Conservation (phyloP, 768 basidiomycete species). For the Psilocybe azurescens region DNA sequence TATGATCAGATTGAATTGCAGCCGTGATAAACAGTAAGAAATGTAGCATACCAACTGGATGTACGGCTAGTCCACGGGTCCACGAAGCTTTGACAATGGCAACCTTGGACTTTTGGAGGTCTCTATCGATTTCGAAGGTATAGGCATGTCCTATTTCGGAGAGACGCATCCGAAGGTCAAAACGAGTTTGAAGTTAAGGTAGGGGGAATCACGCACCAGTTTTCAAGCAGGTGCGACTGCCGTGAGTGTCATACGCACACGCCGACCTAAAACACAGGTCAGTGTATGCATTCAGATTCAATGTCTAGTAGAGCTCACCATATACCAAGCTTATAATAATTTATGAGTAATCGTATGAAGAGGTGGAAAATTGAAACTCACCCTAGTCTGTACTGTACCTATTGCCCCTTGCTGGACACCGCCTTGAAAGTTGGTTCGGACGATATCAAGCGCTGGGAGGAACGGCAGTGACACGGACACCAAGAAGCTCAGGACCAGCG, state of each 20-base stretch:
- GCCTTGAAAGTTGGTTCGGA: conserved; percentile 55
- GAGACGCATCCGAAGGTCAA: too few relatives aligned
- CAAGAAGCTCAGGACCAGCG: conserved; percentile 72
- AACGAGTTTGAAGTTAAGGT: not conserved
- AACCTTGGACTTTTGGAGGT: conserved; percentile 35
- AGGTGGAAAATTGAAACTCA: conserved; percentile 39
- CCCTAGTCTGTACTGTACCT: conserved; percentile 54
- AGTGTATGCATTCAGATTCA: not conserved
- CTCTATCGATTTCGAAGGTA: conserved; percentile 41
- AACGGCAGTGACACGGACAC: conserved; percentile 75
- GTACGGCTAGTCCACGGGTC: conserved; percentile 77
- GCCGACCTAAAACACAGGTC: conserved; percentile 51
- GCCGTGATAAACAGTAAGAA: too few relatives aligned
- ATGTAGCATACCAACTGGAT: conserved; percentile 67
- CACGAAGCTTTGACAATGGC: conserved; percentile 58
- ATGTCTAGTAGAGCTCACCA: conserved; percentile 49
- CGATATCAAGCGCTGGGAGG: conserved; percentile 70
- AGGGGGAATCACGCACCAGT: conserved; percentile 40
- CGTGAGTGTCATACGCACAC: conserved; percentile 53
- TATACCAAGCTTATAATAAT: conserved; percentile 62
- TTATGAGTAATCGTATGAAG: conserved; percentile 1
- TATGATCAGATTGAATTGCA: too few relatives aligned
- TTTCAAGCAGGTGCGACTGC: conserved; percentile 22
- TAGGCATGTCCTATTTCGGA: conserved; percentile 60
- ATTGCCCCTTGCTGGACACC: conserved; percentile 24